Evolutionary conservation across 2,329 filamentous ascomycete genomes (phyloP).

Genomic region (Colletotrichum karsti): DNA sequence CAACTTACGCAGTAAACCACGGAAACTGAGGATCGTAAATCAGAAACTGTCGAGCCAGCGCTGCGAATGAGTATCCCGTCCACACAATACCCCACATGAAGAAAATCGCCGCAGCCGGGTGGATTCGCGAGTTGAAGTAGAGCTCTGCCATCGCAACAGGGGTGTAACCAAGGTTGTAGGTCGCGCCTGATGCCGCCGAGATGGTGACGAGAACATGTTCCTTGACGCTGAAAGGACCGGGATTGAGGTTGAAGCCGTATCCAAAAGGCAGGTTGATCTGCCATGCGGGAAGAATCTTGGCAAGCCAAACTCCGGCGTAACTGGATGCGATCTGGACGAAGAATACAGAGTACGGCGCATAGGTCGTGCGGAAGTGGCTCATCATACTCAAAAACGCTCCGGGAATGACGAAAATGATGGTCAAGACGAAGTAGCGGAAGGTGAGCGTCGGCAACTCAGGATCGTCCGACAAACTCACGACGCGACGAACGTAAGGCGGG

Average conservation of each 20-base stretch:
- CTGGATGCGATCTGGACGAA: constrained; percentile 64
- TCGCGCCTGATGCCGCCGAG: constrained; percentile 59
- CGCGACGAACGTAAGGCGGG: constrained; percentile 47
- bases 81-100: constrained; percentile 68
- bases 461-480: constrained; percentile 44
- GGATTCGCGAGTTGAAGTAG: constrained; percentile 61
- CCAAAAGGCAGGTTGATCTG: constrained; percentile 54
- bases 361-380: constrained; percentile 41
- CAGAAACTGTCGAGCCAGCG: constrained; percentile 63
- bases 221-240: constrained; percentile 54
- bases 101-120: constrained; percentile 62
- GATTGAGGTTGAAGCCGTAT: constrained; percentile 59
- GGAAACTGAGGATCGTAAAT: constrained; percentile 63
- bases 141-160: constrained; percentile 55
- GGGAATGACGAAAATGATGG: constrained; percentile 62
- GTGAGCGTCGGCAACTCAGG: constrained; percentile 63
- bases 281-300: constrained; percentile 57
- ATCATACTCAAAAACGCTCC: constrained; percentile 63
- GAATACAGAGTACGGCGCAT: constrained; percentile 38
- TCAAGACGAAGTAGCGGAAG: constrained; percentile 66
- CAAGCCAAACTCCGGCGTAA: constrained; percentile 62
- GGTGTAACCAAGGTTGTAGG: constrained; percentile 48
- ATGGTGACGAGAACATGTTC: constrained; percentile 58
- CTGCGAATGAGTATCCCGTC: constrained; percentile 67
- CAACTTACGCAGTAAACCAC: constrained; percentile 18